A percentile compares a stretch with the other conserved stretches of the same genome.
Conservation (phyloP, 352 stramenopile genomes). For the Aphanomyces stellatus region DNA sequence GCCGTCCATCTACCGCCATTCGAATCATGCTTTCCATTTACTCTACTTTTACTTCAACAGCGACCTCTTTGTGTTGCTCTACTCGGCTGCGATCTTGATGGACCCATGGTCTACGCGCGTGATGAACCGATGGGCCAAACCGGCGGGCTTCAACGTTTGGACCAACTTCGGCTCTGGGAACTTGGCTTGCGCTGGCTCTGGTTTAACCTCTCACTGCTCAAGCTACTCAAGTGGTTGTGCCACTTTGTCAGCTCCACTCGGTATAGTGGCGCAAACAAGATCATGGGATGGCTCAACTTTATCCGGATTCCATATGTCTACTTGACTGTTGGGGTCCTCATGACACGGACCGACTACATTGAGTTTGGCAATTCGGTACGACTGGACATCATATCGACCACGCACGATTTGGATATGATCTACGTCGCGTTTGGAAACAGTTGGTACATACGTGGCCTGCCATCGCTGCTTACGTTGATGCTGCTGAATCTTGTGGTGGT, state of each 20-base stretch:
- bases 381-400: not conserved
- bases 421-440: slow-evolving; percentile 4
- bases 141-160: not conserved
- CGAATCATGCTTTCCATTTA: slow-evolving; percentile 2
- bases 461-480: not conserved
- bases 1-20: not conserved
- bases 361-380: slow-evolving; percentile 7
- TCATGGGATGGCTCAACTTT: slow-evolving; percentile 19
- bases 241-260: not conserved
- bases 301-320: not conserved
- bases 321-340: not conserved
- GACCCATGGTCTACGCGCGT: slow-evolving; percentile 8
- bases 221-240: slow-evolving; percentile 15
- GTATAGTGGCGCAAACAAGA: slow-evolving; percentile 1
- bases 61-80: slow-evolving; percentile 19
- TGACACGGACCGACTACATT: slow-evolving; percentile 1
- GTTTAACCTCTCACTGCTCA: slow-evolving; percentile 7
- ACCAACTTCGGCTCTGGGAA: not conserved
- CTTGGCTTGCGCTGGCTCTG: not conserved
- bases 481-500: slow-evolving; percentile 1
- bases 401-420: not conserved
- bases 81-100: not conserved
- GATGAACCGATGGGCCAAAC: not conserved
- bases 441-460: slow-evolving; percentile 4
- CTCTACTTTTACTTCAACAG: slow-evolving; percentile 18